phyloP scores from a whole-genome alignment of 169 alveolate species.

The Fabrea salina region DNA sequence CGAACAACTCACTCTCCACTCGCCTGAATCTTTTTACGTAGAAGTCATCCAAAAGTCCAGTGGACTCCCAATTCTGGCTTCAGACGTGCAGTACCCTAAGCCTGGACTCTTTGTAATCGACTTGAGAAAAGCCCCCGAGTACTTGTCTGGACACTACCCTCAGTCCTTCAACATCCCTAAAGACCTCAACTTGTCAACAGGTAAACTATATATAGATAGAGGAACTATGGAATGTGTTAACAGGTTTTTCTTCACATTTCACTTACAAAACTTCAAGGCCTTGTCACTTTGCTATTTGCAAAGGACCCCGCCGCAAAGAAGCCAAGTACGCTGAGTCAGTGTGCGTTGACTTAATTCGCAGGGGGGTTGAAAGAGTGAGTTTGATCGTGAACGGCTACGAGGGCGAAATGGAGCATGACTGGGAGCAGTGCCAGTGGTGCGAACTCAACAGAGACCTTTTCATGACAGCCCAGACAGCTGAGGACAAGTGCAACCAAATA shows the following conservation, averaged over 20 bases:
- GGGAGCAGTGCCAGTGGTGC: slow-evolving; percentile 27
- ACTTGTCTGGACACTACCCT: slow-evolving; percentile 3
- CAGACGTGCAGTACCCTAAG: neutral
- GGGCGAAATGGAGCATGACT: slow-evolving; percentile 1
- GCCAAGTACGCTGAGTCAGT: neutral
- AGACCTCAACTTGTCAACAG: neutral
- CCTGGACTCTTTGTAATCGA: slow-evolving; percentile 11
- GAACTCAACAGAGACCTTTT: slow-evolving; percentile 17
- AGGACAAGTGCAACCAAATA: neutral
- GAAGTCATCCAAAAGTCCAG: neutral
- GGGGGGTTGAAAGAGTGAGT: slow-evolving; percentile 30
- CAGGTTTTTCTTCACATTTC: slow-evolving; percentile 21
- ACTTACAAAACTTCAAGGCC: neutral
- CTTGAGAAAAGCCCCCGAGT: neutral
- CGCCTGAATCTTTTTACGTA: neutral
- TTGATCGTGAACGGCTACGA: neutral
- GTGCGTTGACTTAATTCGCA: slow-evolving; percentile 2
- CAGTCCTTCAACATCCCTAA: slow-evolving; percentile 18
- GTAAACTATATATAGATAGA: slow-evolving; percentile 9
- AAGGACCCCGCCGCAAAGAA: neutral
- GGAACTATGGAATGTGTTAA: slow-evolving; percentile 28
- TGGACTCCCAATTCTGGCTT: neutral
- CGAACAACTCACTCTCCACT: neutral
- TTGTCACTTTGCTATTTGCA: slow-evolving; percentile 12
- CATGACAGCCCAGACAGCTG: neutral